Percentiles rank a stretch among this genome's conserved stretches.
Conservation (phyloP, 2,329 filamentous ascomycete species). For the Colletotrichum kahawae region DNA sequence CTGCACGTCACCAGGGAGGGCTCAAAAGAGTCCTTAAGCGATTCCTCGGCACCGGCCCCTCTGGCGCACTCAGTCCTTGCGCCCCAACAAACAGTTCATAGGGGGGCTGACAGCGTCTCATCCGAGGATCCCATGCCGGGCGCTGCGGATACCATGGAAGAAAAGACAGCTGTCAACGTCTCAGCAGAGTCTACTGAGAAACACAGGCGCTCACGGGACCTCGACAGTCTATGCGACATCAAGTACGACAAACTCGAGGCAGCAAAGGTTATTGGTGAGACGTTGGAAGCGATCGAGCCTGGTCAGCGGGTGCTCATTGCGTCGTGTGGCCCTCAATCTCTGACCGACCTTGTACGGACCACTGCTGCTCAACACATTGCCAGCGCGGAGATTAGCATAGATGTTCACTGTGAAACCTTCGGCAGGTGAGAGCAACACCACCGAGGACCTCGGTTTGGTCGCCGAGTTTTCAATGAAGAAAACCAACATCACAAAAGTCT, state of each 20-base stretch:
- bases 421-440: neutral
- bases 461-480: neutral
- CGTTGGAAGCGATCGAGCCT: neutral
- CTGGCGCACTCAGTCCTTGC: neutral
- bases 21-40: neutral
- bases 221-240: neutral
- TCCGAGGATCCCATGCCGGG: neutral
- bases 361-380: neutral
- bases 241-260: neutral
- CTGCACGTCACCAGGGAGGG: neutral
- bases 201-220: neutral
- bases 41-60: neutral
- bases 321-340: neutral
- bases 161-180: neutral
- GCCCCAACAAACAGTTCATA: neutral
- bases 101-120: neutral
- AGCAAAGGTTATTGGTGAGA: neutral
- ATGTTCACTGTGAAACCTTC: conserved; percentile 2
- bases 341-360: neutral
- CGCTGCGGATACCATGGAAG: neutral
- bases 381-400: neutral
- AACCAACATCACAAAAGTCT: neutral
- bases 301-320: neutral
- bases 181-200: neutral
- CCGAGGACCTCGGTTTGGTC: neutral